Conservation (phyloP, 163 green algal species). For the Coccomyxa subellipsoidea region DNA sequence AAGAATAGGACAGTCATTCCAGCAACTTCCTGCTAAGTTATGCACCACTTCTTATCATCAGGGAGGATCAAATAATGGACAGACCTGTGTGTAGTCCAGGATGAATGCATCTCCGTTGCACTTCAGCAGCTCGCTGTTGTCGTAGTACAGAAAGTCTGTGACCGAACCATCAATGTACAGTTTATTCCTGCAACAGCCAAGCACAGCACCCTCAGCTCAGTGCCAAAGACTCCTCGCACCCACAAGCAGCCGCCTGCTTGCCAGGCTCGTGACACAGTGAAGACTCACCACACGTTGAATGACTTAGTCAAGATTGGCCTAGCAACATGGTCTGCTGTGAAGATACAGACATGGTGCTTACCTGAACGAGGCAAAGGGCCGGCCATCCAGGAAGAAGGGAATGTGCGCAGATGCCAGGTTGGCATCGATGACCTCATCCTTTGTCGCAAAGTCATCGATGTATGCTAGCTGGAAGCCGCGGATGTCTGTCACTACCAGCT, state of each 20-base stretch:
- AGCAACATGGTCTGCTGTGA: too few relatives aligned
- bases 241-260: too few relatives aligned
- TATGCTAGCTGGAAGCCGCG: slow-evolving; percentile 35
- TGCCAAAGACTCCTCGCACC: neutral
- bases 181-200: neutral
- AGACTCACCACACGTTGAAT: too few relatives aligned
- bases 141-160: slow-evolving; percentile 11
- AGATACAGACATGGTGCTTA: too few relatives aligned
- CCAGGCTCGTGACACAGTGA: neutral
- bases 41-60: too few relatives aligned
- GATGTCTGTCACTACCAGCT: slow-evolving; percentile 59
- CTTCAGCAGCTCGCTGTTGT: slow-evolving; percentile 17
- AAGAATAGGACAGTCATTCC: too few relatives aligned
- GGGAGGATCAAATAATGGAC: neutral
- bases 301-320: too few relatives aligned
- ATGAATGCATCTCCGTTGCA: slow-evolving; percentile 12
- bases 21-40: too few relatives aligned
- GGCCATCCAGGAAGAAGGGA: slow-evolving; percentile 28
- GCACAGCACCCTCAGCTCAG: neutral
- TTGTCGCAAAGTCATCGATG: slow-evolving; percentile 38
- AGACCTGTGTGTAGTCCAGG: slow-evolving; percentile 17
- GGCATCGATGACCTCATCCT: slow-evolving; percentile 53
- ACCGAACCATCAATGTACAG: slow-evolving; percentile 15
- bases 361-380: slow-evolving; percentile 3
- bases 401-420: slow-evolving; percentile 35